A percentile compares a stretch with the other conserved stretches of the same genome.
phyloP scores from a whole-genome alignment of 441 rosid species.

The Viola pubescens region DNA sequence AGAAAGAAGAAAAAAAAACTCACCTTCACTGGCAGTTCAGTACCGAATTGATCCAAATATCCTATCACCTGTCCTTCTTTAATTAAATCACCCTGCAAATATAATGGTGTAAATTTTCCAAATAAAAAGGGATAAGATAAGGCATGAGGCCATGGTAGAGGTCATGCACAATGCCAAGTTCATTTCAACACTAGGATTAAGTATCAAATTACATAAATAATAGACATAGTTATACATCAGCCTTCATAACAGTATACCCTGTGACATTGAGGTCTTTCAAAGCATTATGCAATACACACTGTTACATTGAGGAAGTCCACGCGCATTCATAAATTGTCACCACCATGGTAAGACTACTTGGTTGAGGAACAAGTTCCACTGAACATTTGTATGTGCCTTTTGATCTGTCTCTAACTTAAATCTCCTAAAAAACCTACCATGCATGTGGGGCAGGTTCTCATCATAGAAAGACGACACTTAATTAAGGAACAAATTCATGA shows the following conservation, averaged over 20 bases:
- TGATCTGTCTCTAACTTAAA: too few species aligned
- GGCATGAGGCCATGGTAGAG: not conserved
- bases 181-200: not conserved
- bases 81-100: conserved; percentile 64
- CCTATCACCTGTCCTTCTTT: conserved; percentile 88
- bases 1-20: conserved; percentile 16
- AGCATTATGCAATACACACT: not conserved
- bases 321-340: too few species aligned
- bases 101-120: conserved; percentile 5
- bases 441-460: too few species aligned
- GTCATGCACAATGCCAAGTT: not conserved
- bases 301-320: too few species aligned
- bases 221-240: too few species aligned
- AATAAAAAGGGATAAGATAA: conserved; percentile 3
- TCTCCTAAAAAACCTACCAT: too few species aligned
- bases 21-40: conserved; percentile 80
- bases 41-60: conserved; percentile 72
- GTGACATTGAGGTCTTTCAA: not conserved
- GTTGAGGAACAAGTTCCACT: too few species aligned
- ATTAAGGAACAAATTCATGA: too few species aligned
- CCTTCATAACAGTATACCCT: not conserved
- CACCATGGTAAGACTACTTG: too few species aligned
- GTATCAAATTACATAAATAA: not conserved
- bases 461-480: too few species aligned
- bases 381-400: too few species aligned